Percentiles rank a stretch among this genome's conserved stretches.
Evolutionary conservation across 441 rosid species (phyloP).

Genomic region (Sinapis alba): DNA sequence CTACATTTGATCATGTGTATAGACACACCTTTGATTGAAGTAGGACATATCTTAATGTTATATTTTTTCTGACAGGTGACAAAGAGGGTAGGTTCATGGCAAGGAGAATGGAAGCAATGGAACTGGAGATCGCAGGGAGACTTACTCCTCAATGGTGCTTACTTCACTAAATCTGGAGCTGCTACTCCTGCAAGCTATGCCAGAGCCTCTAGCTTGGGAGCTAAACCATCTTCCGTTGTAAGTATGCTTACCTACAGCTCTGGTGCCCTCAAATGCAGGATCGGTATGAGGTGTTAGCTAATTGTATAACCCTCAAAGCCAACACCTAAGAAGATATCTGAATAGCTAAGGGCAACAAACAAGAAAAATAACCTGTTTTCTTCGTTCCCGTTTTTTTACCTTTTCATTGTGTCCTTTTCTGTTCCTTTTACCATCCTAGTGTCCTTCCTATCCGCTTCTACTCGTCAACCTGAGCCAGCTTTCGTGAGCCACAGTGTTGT

Average conservation of each 20-base stretch:
- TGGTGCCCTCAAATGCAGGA: conserved; percentile 57
- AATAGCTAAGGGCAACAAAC: conserved; percentile 21
- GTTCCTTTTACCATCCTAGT: conserved; percentile 15
- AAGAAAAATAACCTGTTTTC: conserved; percentile 35
- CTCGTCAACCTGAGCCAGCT: conserved; percentile 42
- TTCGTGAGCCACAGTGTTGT: conserved; percentile 39
- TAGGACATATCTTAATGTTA: neutral
- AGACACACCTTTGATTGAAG: neutral
- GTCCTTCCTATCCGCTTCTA: conserved; percentile 1
- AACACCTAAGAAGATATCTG: neutral
- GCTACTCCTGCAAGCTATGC: conserved; percentile 54
- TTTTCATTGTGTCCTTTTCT: conserved; percentile 62
- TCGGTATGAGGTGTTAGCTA: conserved; percentile 38
- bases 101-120: conserved; percentile 49
- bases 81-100: conserved; percentile 53
- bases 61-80: conserved; percentile 50
- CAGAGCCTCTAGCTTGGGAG: conserved; percentile 69
- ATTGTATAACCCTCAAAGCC: neutral
- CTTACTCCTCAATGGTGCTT: conserved; percentile 60
- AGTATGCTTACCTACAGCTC: conserved; percentile 53
- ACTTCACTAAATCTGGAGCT: conserved; percentile 57
- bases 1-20: neutral
- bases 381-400: conserved; percentile 53
- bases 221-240: conserved; percentile 64
- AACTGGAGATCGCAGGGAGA: conserved; percentile 73